Evolutionary conservation across 306 rosid species (phyloP).

Genomic region (Comarum palustre): DNA sequence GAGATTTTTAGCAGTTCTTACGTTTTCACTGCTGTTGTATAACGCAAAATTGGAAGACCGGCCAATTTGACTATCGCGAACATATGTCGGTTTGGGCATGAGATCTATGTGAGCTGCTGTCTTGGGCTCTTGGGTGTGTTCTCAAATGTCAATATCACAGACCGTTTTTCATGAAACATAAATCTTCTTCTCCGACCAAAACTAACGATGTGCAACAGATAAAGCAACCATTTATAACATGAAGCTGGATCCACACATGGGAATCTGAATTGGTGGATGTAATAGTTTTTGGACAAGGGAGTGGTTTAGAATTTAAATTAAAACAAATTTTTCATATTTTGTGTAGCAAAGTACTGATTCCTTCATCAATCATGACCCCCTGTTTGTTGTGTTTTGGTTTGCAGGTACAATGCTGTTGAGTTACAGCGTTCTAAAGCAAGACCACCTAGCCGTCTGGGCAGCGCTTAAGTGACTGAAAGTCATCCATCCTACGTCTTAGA

Average conservation of each 20-base stretch:
- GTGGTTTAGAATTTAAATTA: no score
- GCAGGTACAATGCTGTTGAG: no score
- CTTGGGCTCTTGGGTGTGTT: not conserved
- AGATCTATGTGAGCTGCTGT: not conserved
- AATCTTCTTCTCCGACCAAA: not conserved
- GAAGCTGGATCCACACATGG: not conserved
- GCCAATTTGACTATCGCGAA: not conserved
- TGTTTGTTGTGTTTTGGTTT: no score
- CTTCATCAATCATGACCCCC: no score
- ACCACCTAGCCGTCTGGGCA: no score
- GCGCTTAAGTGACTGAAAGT: no score
- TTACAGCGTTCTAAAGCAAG: no score
- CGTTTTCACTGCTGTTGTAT: no score
- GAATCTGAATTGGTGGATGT: not conserved
- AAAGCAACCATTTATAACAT: not conserved
- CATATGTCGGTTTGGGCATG: not conserved
- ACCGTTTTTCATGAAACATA: not conserved
- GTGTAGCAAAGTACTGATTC: not conserved
- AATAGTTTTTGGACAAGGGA: not conserved
- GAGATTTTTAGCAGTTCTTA: no score
- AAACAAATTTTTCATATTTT: no score
- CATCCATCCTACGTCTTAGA: no score
- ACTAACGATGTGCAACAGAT: not conserved
- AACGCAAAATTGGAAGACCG: not conserved
- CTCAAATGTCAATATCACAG: constrained; percentile 1